Base-by-base conservation (phyloP, 768 basidiomycete genomes). In the Termitomyces sp. region DNA sequence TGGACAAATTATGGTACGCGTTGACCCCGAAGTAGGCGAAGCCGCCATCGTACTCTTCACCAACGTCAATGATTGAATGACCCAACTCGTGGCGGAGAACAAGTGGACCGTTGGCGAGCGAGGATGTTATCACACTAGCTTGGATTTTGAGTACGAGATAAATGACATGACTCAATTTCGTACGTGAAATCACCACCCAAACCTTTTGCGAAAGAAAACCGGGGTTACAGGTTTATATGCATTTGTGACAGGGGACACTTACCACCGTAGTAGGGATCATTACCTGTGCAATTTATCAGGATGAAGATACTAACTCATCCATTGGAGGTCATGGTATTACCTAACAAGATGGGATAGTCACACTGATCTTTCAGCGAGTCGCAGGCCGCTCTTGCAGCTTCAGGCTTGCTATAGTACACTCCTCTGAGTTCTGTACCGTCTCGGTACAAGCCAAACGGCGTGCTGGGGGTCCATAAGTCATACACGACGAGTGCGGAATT, bases 1-100 rank as follows among this genome's bases (percentile, higher is more conserved):
- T 54, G 10, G 70, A 68, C 33, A 71, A 63, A 60, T 83, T 68
- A 46, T 79, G 71, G 28, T 77, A 76, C 3, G 87, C 80, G 64
- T 92, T 89, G 36, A 78, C 76, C 16, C 90, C 90, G 63, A 79
- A 88, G 68, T 92, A 92, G 3, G 76, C 85, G 59, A 70, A 83
- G 4, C 88, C 90, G 13, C 89, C 90, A 61, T 92, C 90, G 65
- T 92, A 91, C 71, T 91, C 90, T 70, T 92, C 90, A 4, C 90
- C 90, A 20, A 90, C 85, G 7, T 82, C 73, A 62, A 91, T 88
- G 49, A 91, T 82, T 24, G 87, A 89, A 70, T 92, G 90, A 0
- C 90, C 90, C 1, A 91, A 80, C 68, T 91, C 90, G 64, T 90
- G 90, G 6, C 88, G 80, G 32, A 92, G 78, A 6, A 91, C 87